Percentiles rank a stretch among this genome's conserved stretches.
Conservation (phyloP, 306 rosid genomes). For the Trichosanthes truncata region DNA sequence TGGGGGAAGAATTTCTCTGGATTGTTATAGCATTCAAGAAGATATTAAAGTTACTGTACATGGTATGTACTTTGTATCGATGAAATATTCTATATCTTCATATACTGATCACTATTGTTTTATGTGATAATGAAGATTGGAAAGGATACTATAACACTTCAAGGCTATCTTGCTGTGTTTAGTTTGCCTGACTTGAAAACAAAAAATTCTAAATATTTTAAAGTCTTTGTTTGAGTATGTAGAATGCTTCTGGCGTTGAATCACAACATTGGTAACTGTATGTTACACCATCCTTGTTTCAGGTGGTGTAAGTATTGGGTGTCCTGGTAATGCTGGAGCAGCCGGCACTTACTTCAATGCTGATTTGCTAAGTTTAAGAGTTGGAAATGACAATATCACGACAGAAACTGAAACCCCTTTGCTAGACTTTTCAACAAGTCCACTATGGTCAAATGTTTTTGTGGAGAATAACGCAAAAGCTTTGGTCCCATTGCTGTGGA, state of each 20-base stretch:
- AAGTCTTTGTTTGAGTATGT: background rate
- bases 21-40: constrained; percentile 95
- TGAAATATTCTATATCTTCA: background rate
- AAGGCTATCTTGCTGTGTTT: background rate
- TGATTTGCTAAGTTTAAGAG: constrained; percentile 75
- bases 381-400: constrained; percentile 87
- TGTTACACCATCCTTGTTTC: constrained; percentile 16
- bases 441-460: constrained; percentile 91
- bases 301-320: constrained; percentile 94
- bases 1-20: constrained; percentile 95
- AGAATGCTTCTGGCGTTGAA: background rate
- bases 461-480: constrained; percentile 95
- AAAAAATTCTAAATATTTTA: background rate
- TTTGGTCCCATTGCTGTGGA: constrained; percentile 97
- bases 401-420: constrained; percentile 97
- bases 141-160: background rate
- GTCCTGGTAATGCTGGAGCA: constrained; percentile 91
- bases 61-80: constrained; percentile 39
- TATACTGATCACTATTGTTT: background rate
- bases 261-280: background rate
- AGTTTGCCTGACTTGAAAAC: background rate
- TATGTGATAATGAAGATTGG: background rate
- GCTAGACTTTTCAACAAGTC: constrained; percentile 88
- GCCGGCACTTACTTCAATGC: constrained; percentile 97
- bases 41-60: constrained; percentile 72